These are phyloP conservation scores for Halophytophthora batemanensis DNA, from an alignment of 352 stramenopile genomes.

Conservation along the genomic window DNA sequence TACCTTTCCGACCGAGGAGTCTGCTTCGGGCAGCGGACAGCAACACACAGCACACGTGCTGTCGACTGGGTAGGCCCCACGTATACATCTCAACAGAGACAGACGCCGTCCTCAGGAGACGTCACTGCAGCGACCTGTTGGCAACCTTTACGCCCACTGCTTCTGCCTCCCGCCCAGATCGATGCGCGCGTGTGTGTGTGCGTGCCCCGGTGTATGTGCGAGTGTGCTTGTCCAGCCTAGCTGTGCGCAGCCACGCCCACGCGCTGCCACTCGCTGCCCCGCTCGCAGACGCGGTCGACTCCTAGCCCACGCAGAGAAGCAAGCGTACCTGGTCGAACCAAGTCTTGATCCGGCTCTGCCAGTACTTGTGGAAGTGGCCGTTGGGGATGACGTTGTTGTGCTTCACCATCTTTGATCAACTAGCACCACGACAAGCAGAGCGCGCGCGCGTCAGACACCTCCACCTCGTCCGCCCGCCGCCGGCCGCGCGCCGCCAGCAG, in stretches of 20 bases:
- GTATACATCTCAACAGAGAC: no score
- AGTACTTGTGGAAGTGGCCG: slow-evolving; percentile 99
- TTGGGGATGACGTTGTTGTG: slow-evolving; percentile 99
- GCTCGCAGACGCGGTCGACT: neutral
- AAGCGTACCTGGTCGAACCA: slow-evolving; percentile 93
- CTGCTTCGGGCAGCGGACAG: no score
- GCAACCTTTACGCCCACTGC: no score
- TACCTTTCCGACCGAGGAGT: no score
- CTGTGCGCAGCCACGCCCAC: no score
- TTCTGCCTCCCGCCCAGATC: no score
- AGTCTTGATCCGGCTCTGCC: slow-evolving; percentile 95
- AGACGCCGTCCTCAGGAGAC: no score
- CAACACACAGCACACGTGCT: neutral
- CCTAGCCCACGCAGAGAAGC: neutral
- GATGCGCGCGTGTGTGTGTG: neutral
- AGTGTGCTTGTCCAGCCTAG: no score
- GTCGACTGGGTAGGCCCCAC: no score
- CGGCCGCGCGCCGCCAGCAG: neutral
- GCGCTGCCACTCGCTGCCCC: no score
- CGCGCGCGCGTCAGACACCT: slow-evolving; percentile 2
- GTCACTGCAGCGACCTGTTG: no score
- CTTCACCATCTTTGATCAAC: slow-evolving; percentile 94
- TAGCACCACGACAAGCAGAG: slow-evolving; percentile 9
- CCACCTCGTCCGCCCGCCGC: neutral
- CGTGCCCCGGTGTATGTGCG: neutral